A percentile compares a stretch with the other conserved stretches of the same genome.
phyloP scores from a whole-genome alignment of 495 filamentous ascomycete species.

The Corynascus novoguineensis region DNA sequence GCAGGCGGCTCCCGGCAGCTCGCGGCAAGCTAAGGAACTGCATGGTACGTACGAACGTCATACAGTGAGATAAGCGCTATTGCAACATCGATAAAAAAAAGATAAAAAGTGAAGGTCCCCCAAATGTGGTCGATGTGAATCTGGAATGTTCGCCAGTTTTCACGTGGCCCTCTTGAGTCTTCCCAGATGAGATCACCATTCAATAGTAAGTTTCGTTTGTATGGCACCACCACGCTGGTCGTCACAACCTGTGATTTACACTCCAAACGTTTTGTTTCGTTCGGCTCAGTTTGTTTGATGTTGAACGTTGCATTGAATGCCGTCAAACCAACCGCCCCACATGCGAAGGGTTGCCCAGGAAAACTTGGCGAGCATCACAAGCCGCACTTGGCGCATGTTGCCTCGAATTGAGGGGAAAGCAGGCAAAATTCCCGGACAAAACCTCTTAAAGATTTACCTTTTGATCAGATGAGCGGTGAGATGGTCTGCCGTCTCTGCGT shows the following conservation, averaged over 20 bases:
- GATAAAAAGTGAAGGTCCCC: no score
- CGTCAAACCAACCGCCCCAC: not conserved
- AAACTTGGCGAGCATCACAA: not conserved
- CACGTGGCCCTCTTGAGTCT: no score
- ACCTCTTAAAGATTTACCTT: not conserved
- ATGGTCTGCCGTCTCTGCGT: not conserved
- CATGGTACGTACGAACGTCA: not conserved
- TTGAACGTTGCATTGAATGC: not conserved
- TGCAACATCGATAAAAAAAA: no score
- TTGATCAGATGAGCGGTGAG: slow-evolving; percentile 12
- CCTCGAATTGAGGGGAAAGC: not conserved
- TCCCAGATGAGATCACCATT: not conserved
- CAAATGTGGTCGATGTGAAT: no score
- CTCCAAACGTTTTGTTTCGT: not conserved
- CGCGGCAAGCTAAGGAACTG: not conserved
- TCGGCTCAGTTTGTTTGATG: no score
- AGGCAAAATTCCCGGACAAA: not conserved
- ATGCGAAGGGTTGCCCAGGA: not conserved
- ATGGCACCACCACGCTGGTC: no score
- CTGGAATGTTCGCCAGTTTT: no score
- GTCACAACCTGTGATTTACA: not conserved
- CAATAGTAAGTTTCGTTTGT: not conserved
- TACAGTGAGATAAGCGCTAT: not conserved
- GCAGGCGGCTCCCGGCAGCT: not conserved
- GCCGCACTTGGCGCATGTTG: not conserved